These are phyloP conservation scores for Ceratonia siliqua DNA, from an alignment of 306 rosid species.

Conservation along the genomic window DNA sequence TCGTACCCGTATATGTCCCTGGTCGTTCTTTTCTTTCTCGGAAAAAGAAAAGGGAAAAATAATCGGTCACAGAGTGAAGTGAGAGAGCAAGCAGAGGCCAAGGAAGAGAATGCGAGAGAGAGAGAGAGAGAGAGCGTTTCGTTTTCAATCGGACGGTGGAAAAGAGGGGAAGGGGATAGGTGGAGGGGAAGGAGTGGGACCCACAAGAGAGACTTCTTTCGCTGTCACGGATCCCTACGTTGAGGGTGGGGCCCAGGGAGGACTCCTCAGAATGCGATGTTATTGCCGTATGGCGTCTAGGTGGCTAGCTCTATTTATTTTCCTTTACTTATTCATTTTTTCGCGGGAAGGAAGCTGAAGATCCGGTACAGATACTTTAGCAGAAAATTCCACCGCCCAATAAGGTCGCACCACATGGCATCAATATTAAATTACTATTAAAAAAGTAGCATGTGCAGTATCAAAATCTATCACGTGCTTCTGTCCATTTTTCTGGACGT, in stretches of 20 bases:
- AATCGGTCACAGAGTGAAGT: conserved; percentile 19
- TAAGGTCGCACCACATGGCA: too few relatives aligned
- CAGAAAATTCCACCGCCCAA: too few relatives aligned
- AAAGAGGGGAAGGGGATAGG: conserved; percentile 22
- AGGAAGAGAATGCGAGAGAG: conserved; percentile 13
- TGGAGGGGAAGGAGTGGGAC: conserved; percentile 32
- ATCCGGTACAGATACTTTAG: too few relatives aligned
- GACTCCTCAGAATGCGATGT: conserved; percentile 36
- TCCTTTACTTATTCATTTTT: neutral
- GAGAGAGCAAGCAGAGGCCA: conserved; percentile 20
- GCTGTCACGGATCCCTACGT: conserved; percentile 63
- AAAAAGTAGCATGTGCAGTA: too few relatives aligned
- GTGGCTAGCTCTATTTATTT: neutral
- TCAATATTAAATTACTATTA: too few relatives aligned
- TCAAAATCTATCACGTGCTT: too few relatives aligned
- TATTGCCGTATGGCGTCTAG: neutral
- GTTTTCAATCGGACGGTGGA: conserved; percentile 51
- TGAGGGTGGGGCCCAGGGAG: conserved; percentile 6
- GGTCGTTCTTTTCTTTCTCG: neutral
- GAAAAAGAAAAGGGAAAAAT: conserved; percentile 1
- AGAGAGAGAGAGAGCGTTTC: conserved; percentile 30
- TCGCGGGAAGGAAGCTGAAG: too few relatives aligned
- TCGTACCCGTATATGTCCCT: conserved; percentile 22
- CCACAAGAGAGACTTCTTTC: conserved; percentile 41
- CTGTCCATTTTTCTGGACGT: too few relatives aligned